Base-by-base conservation (phyloP, 2,329 filamentous ascomycete species). In the Sphaerulina musiva region DNA sequence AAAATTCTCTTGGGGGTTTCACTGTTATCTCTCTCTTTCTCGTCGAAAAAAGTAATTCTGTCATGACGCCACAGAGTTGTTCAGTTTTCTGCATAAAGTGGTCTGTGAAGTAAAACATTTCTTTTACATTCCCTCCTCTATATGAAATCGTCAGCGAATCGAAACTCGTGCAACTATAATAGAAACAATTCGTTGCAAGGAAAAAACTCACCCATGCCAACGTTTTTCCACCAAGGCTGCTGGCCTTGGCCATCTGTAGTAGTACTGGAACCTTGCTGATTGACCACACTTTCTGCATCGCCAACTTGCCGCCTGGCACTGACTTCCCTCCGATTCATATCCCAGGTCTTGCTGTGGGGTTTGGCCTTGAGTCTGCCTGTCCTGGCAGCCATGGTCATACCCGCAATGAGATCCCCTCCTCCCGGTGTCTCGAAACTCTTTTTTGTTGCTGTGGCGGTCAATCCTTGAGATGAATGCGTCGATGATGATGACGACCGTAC, bases 291-390 rank as follows among this genome's bases (percentile, higher is more conserved):
- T 73, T 89, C 88, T 53, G 85, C 85, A 74, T 96, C 91, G 59
- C 90, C 91, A 53, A 95, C 91, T 74, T 96, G 91, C 72, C 87
- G 86, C 61, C 91, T 80, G 74, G 92, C 89, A 55, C 87, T 88
- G 56, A 96, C 79, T 73, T 95, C 91, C 51, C 56, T 57, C 48
- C 56, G 50, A 34, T 45, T 58, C 44, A 64, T 48, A 41, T 58
- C 56, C 45, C 46, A 54, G 51, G 65, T 66, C 39, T 65, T 69
- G 4, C 77, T 80, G 65, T 81, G 83, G 62, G 88, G 79, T 66
- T 84, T 61, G 42, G 59, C 59, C 59, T 68, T 85, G 68, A 89
- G 83, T 67, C 85, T 82, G 73, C 85, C 83, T 48, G 80, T 73
- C 56, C 70, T 70, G 38, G 68, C 68, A 4, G 72, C 72, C 63